Evolutionary conservation across 331 rosid genomes (phyloP).

Genomic region (Quercus lobata): DNA sequence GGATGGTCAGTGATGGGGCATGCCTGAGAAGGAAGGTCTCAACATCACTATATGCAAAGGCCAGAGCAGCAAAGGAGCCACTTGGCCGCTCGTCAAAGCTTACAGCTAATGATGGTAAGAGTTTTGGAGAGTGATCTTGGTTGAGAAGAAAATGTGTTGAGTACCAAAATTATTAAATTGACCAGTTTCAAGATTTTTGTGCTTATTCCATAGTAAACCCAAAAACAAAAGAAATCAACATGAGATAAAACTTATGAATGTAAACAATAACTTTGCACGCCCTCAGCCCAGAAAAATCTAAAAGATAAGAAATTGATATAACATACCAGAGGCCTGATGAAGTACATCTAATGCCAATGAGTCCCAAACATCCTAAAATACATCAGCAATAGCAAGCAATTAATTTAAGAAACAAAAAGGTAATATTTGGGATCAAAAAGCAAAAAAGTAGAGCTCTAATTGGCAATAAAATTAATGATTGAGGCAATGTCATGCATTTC

Average conservation of each 20-base stretch:
- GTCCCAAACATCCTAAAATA: constrained; percentile 80
- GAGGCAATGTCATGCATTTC: not conserved
- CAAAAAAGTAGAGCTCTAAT: not conserved
- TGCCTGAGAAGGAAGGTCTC: no score
- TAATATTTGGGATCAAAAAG: no score
- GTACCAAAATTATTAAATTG: no score
- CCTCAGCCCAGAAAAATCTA: not conserved
- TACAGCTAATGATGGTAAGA: no score
- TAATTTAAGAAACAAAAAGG: not conserved
- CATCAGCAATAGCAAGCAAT: not conserved
- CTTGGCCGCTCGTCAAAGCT: no score
- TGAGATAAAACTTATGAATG: no score
- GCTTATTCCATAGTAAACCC: not conserved
- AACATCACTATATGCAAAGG: no score
- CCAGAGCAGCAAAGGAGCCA: no score
- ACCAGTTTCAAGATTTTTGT: not conserved
- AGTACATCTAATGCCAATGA: constrained; percentile 77
- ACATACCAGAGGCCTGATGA: constrained; percentile 80
- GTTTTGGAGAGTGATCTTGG: no score
- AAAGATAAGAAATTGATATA: constrained; percentile 5
- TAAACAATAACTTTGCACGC: not conserved
- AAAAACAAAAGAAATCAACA: not conserved
- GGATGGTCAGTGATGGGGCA: no score
- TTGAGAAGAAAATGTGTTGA: not conserved
- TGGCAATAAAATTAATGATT: not conserved